Conservation (phyloP, 2,329 filamentous ascomycete genomes). For the Cladosporium oxysporum region DNA sequence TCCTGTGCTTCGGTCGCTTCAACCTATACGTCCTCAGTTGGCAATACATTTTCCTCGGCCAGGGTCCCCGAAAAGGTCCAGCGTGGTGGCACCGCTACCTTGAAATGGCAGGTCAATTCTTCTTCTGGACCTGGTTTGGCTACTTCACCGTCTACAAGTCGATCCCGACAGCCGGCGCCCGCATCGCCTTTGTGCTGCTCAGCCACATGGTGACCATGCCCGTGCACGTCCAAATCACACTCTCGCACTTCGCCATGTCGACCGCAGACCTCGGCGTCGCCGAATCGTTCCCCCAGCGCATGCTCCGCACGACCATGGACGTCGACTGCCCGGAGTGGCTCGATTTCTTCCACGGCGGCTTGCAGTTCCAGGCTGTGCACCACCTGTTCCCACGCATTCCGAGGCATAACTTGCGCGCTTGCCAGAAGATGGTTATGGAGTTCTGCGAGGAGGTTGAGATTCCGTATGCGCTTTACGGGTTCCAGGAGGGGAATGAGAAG, state of each 20-base stretch:
- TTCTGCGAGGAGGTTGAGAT: slow-evolving; percentile 67
- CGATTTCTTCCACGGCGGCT: slow-evolving; percentile 70
- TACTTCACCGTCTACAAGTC: slow-evolving; percentile 64
- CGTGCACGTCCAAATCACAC: slow-evolving; percentile 70
- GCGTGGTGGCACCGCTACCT: slow-evolving; percentile 69
- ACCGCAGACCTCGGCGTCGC: slow-evolving; percentile 63
- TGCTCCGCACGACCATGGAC: slow-evolving; percentile 73
- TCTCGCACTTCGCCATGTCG: slow-evolving; percentile 73
- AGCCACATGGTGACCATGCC: slow-evolving; percentile 68
- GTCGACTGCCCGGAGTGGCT: slow-evolving; percentile 72
- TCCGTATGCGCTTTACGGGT: slow-evolving; percentile 62
- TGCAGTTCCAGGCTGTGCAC: slow-evolving; percentile 73
- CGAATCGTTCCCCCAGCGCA: slow-evolving; percentile 69
- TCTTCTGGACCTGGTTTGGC: slow-evolving; percentile 70
- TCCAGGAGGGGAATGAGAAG: slow-evolving; percentile 63
- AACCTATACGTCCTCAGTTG: slow-evolving; percentile 70
- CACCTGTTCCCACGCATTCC: slow-evolving; percentile 70
- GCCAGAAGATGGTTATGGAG: slow-evolving; percentile 61
- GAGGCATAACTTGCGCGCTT: slow-evolving; percentile 64
- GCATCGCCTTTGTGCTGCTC: slow-evolving; percentile 63
- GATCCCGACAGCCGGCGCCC: slow-evolving; percentile 60
- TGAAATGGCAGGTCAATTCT: slow-evolving; percentile 62
- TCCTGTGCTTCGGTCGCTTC: slow-evolving; percentile 67
- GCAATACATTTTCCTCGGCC: slow-evolving; percentile 61
- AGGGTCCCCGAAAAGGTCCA: slow-evolving; percentile 59